These are phyloP conservation scores for Tulasnella sp. DNA, from an alignment of 768 basidiomycete species.

Conservation along the genomic window DNA sequence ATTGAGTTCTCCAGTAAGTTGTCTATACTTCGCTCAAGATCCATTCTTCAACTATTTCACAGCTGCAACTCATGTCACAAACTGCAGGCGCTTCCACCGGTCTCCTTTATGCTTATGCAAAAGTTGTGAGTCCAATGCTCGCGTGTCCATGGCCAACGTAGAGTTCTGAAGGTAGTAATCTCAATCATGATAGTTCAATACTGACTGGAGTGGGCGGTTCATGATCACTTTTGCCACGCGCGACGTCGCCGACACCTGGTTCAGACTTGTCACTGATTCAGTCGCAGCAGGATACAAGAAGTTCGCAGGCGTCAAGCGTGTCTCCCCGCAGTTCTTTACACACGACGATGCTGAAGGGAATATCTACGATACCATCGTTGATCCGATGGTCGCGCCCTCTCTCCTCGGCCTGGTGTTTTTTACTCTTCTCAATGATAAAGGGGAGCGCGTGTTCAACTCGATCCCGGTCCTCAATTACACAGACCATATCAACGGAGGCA, in stretches of 20 bases:
- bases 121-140: too few species aligned
- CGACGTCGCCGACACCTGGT: background rate
- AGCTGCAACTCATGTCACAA: too few species aligned
- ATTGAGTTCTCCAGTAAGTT: too few species aligned
- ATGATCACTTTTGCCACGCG: background rate
- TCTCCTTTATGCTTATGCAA: too few species aligned
- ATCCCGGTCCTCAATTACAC: background rate
- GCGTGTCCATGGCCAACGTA: too few species aligned
- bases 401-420: background rate
- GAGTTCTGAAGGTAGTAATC: too few species aligned
- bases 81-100: too few species aligned
- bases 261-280: background rate
- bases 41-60: too few species aligned
- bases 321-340: background rate
- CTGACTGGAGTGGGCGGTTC: background rate
- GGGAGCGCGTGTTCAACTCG: background rate
- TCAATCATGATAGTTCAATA: too few species aligned
- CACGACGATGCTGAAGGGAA: background rate
- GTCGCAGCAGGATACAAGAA: background rate
- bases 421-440: slow-evolving; percentile 1
- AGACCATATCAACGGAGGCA: background rate
- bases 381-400: background rate
- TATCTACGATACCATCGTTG: background rate
- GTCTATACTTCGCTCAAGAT: too few species aligned
- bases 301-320: background rate